Percentiles rank a stretch among this genome's conserved stretches.
Conservation (phyloP, 306 rosid species). For the Fragaria ananassa region DNA sequence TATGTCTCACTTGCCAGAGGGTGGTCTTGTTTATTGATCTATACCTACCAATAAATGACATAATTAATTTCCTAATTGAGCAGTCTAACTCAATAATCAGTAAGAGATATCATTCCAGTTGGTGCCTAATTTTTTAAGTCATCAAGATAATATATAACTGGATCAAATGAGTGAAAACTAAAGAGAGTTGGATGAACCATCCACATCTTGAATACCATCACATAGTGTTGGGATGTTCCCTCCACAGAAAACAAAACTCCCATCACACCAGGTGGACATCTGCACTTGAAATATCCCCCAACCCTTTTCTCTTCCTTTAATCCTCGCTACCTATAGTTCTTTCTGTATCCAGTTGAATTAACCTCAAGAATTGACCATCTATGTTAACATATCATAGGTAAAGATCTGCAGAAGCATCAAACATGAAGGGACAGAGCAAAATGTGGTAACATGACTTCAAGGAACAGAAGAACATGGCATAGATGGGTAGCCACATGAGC, state of each 20-base stretch:
- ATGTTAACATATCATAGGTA: neutral
- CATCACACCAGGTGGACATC: constrained; percentile 2
- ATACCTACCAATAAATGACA: neutral
- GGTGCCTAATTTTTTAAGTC: constrained; percentile 23
- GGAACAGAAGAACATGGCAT: constrained; percentile 1
- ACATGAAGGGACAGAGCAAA: neutral
- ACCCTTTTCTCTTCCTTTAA: neutral
- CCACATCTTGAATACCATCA: constrained; percentile 27
- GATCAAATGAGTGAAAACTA: neutral
- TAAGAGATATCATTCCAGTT: constrained; percentile 10
- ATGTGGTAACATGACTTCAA: neutral
- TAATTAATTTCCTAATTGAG: neutral
- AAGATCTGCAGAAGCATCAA: neutral
- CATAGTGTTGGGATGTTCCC: constrained; percentile 35
- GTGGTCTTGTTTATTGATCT: neutral
- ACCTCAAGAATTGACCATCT: neutral
- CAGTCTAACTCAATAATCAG: neutral
- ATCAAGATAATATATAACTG: neutral
- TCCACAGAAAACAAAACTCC: constrained; percentile 34
- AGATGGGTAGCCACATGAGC: neutral
- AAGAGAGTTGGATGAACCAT: constrained; percentile 26
- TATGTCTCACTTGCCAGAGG: constrained; percentile 7
- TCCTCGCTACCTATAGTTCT: neutral
- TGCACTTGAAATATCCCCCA: neutral
- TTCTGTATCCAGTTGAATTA: neutral